Percentiles rank a stretch among this genome's conserved stretches.
phyloP scores from a whole-genome alignment of 2,329 filamentous ascomycete genomes.

The Penicillium sp. region DNA sequence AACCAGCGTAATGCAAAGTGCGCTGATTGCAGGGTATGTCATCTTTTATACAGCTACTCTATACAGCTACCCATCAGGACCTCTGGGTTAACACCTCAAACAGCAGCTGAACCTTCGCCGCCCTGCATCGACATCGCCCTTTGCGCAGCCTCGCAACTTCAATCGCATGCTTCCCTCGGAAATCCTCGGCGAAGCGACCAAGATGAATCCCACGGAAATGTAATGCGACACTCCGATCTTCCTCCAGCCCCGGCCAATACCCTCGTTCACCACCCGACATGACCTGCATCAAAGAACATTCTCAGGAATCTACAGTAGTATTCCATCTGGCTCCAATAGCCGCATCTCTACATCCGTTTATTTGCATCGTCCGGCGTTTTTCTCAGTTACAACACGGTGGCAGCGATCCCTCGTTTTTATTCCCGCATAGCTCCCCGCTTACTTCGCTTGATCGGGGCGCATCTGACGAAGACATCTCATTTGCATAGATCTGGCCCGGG shows the following conservation, averaged over 20 bases:
- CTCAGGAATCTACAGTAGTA: no score
- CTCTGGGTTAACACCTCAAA: no score
- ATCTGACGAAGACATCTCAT: neutral
- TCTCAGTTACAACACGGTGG: slow-evolving; percentile 13
- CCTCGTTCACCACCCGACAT: neutral
- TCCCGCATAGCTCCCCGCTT: neutral
- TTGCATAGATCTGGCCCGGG: slow-evolving; percentile 21
- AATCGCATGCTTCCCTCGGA: slow-evolving; percentile 33
- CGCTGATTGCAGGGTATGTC: slow-evolving; percentile 43
- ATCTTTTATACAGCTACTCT: no score
- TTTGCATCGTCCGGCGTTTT: slow-evolving; percentile 32
- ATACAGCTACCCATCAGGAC: no score
- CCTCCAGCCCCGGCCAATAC: neutral
- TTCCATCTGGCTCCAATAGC: no score
- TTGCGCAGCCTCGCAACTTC: slow-evolving; percentile 38
- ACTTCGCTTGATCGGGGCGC: neutral
- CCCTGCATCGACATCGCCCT: slow-evolving; percentile 36
- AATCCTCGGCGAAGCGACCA: slow-evolving; percentile 27
- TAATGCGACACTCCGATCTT: slow-evolving; percentile 5
- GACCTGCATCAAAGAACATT: no score
- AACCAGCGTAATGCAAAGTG: slow-evolving; percentile 42
- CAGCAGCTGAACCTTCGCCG: slow-evolving; percentile 36
- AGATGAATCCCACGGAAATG: slow-evolving; percentile 17
- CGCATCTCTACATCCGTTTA: slow-evolving; percentile 7
- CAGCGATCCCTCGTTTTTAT: slow-evolving; percentile 14